Evolutionary conservation across 2,329 filamentous ascomycete genomes (phyloP).

Genomic region (Clonostachys rhizophaga): DNA sequence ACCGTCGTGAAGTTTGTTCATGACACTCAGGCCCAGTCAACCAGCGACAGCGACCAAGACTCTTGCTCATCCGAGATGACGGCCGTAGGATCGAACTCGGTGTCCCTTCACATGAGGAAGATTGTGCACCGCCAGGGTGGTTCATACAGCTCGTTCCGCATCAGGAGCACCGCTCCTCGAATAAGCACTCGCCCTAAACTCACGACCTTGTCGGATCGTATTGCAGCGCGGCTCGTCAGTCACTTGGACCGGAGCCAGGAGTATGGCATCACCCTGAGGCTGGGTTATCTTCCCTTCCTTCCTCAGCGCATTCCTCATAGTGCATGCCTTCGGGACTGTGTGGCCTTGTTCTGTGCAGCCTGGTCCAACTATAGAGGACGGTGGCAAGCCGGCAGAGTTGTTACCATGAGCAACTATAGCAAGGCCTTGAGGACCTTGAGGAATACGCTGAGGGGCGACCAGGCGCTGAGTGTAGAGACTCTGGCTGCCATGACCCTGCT

Average conservation of each 20-base stretch:
- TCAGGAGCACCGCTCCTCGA: not conserved
- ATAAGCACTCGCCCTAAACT: not conserved
- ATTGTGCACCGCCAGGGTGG: not conserved
- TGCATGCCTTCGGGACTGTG: not conserved
- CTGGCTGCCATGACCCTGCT: not conserved
- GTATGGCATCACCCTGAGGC: not conserved
- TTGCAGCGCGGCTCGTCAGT: not conserved
- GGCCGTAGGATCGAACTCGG: not conserved
- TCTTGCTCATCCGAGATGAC: not conserved
- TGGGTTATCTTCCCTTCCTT: not conserved
- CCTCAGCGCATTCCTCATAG: not conserved
- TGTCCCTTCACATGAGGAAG: not conserved
- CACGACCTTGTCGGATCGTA: not conserved
- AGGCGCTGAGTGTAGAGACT: not conserved
- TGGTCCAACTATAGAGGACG: not conserved
- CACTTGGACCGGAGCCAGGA: not conserved
- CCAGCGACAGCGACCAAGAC: not conserved
- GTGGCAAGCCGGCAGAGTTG: not conserved
- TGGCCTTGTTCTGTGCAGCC: not conserved
- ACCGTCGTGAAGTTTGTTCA: not conserved
- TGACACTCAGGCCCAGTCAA: not conserved
- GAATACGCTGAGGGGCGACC: not conserved
- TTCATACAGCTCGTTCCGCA: not conserved
- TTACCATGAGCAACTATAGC: not conserved
- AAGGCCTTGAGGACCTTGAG: not conserved